phyloP scores from a whole-genome alignment of 495 filamentous ascomycete genomes.

The Podospora conica region DNA sequence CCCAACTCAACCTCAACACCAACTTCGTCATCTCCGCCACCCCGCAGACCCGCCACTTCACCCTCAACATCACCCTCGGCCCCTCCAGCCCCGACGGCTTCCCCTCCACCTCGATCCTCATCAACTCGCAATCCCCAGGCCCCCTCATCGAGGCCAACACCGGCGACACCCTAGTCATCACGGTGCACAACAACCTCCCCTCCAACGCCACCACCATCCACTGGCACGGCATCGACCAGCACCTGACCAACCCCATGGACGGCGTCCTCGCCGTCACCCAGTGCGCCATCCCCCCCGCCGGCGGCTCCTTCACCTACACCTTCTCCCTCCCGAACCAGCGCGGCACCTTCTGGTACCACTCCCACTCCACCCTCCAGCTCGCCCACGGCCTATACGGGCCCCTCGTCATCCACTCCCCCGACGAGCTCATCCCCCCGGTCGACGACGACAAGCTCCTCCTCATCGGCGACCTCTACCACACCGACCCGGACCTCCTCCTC shows the following conservation, averaged over 20 bases:
- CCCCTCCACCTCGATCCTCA: neutral
- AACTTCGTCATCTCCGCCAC: constrained; percentile 25
- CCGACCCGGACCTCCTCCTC: neutral
- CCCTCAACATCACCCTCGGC: constrained; percentile 3
- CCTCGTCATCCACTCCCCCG: constrained; percentile 49
- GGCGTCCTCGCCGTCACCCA: constrained; percentile 42
- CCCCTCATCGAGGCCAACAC: constrained; percentile 42
- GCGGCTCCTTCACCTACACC: constrained; percentile 41
- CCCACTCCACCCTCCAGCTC: constrained; percentile 48
- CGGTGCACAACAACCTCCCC: constrained; percentile 27
- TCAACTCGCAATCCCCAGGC: constrained; percentile 34
- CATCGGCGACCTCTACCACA: neutral
- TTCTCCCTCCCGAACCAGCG: constrained; percentile 44
- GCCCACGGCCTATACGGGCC: constrained; percentile 40
- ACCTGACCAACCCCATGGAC: constrained; percentile 36
- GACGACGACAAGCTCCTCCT: neutral
- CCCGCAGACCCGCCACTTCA: neutral
- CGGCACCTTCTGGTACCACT: constrained; percentile 32
- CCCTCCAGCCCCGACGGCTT: neutral
- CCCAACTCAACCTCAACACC: constrained; percentile 1
- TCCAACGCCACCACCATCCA: constrained; percentile 35
- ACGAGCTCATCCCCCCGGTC: neutral
- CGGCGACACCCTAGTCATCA: constrained; percentile 53
- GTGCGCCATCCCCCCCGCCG: constrained; percentile 45
- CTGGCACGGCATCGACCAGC: constrained; percentile 32